A percentile compares a stretch with the other conserved stretches of the same genome.
phyloP scores from a whole-genome alignment of 139 green algal genomes.

The Ostreobium quekettii region DNA sequence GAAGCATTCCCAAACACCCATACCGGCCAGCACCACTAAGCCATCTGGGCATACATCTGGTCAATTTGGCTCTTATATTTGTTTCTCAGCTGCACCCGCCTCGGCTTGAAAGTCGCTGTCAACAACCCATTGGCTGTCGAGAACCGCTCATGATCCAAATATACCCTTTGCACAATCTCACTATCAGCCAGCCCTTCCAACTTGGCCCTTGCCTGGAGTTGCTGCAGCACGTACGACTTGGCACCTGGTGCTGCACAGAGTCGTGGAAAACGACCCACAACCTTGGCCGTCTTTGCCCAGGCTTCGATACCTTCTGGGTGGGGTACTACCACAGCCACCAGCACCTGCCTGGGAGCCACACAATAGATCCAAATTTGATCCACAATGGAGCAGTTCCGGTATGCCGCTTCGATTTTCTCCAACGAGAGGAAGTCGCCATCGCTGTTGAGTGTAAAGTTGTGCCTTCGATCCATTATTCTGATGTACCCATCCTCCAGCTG shows the following conservation, averaged over 20 bases:
- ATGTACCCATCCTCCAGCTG: background rate
- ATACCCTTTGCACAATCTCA: conserved; percentile 35
- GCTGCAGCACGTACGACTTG: conserved; percentile 29
- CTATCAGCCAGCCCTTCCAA: conserved; percentile 29
- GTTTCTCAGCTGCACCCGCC: conserved; percentile 67
- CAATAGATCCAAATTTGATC: conserved; percentile 51
- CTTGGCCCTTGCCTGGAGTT: conserved; percentile 41
- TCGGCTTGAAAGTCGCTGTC: conserved; percentile 91
- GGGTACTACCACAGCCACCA: conserved; percentile 86
- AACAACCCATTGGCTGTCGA: conserved; percentile 70
- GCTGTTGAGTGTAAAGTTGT: conserved; percentile 10
- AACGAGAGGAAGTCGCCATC: conserved; percentile 26
- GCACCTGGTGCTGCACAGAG: conserved; percentile 29
- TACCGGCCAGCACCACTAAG: too few relatives aligned
- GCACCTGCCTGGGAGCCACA: background rate
- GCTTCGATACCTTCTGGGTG: conserved; percentile 38
- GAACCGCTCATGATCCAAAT: conserved; percentile 31
- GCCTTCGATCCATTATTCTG: conserved; percentile 20
- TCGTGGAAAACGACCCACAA: conserved; percentile 15
- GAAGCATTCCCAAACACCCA: too few relatives aligned
- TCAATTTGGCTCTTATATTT: conserved; percentile 36
- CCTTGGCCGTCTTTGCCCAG: conserved; percentile 30
- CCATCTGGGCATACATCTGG: background rate
- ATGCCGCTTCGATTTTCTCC: conserved; percentile 64
- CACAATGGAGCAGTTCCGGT: conserved; percentile 35